Conservation (phyloP, 208 protist genomes). For the Acanthamoeba royreba region DNA sequence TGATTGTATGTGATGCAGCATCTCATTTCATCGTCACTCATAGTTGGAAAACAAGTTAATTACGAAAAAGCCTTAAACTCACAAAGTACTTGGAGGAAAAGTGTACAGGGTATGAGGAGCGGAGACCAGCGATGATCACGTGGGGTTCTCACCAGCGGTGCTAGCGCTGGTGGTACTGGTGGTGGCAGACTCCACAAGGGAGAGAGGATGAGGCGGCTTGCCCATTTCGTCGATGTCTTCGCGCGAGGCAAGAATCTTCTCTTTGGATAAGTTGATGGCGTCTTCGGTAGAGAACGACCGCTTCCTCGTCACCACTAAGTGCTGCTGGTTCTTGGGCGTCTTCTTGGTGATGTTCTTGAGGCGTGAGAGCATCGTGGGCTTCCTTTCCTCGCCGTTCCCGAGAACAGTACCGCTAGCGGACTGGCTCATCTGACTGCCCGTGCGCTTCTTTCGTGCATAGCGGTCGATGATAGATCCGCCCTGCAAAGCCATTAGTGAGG, state of each 20-base stretch:
- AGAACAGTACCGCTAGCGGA: background rate
- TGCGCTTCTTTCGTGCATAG: background rate
- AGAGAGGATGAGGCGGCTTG: no score
- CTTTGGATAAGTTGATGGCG: background rate
- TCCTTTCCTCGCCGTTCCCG: background rate
- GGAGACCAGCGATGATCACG: no score
- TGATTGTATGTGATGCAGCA: no score
- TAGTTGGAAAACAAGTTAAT: no score
- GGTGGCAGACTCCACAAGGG: no score
- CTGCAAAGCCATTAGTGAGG: background rate
- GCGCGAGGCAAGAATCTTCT: background rate
- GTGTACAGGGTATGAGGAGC: no score
- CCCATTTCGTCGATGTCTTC: background rate
- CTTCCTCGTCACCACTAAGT: constrained; percentile 21
- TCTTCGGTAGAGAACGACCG: constrained; percentile 19
- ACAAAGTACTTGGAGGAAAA: no score
- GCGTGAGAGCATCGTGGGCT: constrained; percentile 1
- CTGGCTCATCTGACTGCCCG: background rate
- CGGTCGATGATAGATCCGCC: background rate
- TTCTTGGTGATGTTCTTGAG: constrained; percentile 27
- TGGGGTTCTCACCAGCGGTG: no score
- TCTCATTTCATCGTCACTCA: no score
- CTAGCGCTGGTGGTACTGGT: background rate
- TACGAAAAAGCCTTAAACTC: no score
- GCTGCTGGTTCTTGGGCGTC: constrained; percentile 12